Evolutionary conservation across 1,284 basidiomycete species (phyloP).

Genomic region (Rhodotorula sp.): DNA sequence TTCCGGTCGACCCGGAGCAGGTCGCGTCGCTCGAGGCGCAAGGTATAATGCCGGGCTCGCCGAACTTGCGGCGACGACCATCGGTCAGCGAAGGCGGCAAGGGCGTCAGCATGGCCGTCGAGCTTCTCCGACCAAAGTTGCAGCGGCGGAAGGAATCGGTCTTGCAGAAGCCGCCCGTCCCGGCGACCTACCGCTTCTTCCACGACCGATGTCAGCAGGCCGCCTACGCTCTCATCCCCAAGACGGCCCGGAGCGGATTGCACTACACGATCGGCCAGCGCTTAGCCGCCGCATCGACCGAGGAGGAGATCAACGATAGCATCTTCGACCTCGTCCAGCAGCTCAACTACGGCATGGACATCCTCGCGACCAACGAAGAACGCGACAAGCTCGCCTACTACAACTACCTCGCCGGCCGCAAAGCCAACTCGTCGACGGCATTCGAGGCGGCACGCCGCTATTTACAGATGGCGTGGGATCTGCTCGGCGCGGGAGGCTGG

Average conservation of each 20-base stretch:
- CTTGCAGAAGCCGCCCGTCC: constrained; percentile 5
- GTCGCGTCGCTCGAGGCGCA: background rate
- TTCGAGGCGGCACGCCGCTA: constrained; percentile 37
- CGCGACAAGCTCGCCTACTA: constrained; percentile 28
- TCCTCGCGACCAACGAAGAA: constrained; percentile 18
- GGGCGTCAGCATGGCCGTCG: background rate
- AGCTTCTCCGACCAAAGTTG: background rate
- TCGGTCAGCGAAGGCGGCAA: background rate
- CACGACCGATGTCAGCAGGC: constrained; percentile 41
- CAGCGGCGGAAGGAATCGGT: constrained; percentile 1
- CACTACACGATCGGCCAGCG: constrained; percentile 35
- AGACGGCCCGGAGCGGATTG: background rate
- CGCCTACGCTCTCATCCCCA: constrained; percentile 35
- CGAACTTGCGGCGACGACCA: background rate
- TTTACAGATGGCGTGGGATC: constrained; percentile 27
- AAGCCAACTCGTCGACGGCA: constrained; percentile 30
- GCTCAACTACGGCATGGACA: constrained; percentile 33
- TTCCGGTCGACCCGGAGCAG: background rate
- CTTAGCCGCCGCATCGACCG: constrained; percentile 15
- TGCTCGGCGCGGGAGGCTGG: constrained; percentile 31
- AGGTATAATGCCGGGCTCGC: no score
- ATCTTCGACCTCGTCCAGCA: constrained; percentile 40
- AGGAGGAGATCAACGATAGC: constrained; percentile 11
- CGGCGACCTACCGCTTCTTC: constrained; percentile 32
- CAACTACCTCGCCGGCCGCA: constrained; percentile 32